Base-by-base conservation (phyloP, 805 yeast species). In the Candida sakaeoensis region DNA sequence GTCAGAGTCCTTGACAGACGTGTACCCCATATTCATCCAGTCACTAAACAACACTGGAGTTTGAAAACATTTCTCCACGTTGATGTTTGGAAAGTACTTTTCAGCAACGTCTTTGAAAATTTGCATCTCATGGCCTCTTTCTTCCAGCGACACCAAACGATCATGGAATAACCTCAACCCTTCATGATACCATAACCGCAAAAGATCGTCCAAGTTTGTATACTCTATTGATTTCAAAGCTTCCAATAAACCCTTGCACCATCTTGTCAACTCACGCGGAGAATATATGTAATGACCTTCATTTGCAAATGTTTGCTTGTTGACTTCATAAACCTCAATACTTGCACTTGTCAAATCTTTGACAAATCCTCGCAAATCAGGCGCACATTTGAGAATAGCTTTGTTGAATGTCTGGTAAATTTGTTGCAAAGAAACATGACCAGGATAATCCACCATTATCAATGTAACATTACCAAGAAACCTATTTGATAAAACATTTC, bases 231-330 rank as follows among this genome's bases (percentile, higher is more conserved):
- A 64, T 39, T 51, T 58, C 23, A 75, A 50, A 0, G 80, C 77
- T 25, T 72, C 75, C 33, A 77, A 70, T 1, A 90, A 58, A n/a
- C 96, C 95, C 42, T 84, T 71, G 1, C 78, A 68, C 95, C 95
- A 87, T 42, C 98, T 66, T 0, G 97, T 88, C 10, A 90, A 68
- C 55, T 90, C 98, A 57, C 98, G 78, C 0, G 98, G 98, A 16
- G 95, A 82, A 54, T 82, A 84, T 0, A 86, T 64, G 51, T 88
- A 87, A 53, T 85, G 91, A 1, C 75, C 62, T 22, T 70, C 77
- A 0, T 42, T 41, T 0, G 67, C 57, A 48, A 85, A 78, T 1
- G 51, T 44, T 0, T 43, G 33, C 31, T 63, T 71, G 8, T 82
- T 74, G 18, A 50, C 42, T 0, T 52, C 45, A 55, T 85, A 90